These are phyloP conservation scores for Hydrangea macrophylla DNA, from an alignment of 148 eudicot species.

Conservation along the genomic window DNA sequence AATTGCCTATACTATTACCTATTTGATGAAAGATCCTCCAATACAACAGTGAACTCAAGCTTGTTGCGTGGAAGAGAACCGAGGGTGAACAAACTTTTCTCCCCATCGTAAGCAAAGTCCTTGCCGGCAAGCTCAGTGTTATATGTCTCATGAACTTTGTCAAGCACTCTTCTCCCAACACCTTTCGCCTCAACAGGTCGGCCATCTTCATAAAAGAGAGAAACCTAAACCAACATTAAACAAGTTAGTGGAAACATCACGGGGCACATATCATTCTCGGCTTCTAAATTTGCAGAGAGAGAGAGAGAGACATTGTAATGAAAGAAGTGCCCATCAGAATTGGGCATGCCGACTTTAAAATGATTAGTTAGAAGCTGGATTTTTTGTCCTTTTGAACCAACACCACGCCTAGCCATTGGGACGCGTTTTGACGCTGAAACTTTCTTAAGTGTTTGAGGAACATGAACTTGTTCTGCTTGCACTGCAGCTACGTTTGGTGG, in stretches of 20 bases:
- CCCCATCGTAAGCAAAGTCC: conserved; percentile 27
- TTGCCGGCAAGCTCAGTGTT: conserved; percentile 26
- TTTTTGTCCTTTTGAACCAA: conserved; percentile 35
- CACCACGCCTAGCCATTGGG: conserved; percentile 33
- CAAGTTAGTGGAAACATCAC: neutral
- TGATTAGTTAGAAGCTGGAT: conserved; percentile 40
- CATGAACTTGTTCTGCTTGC: conserved; percentile 14
- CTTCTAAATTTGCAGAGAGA: neutral
- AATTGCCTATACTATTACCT: conserved; percentile 20
- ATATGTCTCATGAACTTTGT: conserved; percentile 25
- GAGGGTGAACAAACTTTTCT: conserved; percentile 41
- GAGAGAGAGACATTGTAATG: conserved; percentile 30
- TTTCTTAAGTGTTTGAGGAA: conserved; percentile 11
- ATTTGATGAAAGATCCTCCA: conserved; percentile 24
- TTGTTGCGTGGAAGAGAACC: conserved; percentile 31
- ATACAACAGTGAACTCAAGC: conserved; percentile 22
- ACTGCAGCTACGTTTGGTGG: conserved; percentile 29
- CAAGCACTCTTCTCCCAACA: conserved; percentile 37
- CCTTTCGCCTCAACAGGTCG: conserved; percentile 45
- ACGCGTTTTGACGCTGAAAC: conserved; percentile 12
- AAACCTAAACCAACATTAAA: conserved; percentile 19
- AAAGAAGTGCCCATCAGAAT: conserved; percentile 30
- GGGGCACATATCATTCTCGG: neutral
- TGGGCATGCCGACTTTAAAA: conserved; percentile 33
- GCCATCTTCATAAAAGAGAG: conserved; percentile 44